These are phyloP conservation scores for Trichocomaceae sp. DNA, from an alignment of 2,329 filamentous ascomycete genomes.

Conservation along the genomic window DNA sequence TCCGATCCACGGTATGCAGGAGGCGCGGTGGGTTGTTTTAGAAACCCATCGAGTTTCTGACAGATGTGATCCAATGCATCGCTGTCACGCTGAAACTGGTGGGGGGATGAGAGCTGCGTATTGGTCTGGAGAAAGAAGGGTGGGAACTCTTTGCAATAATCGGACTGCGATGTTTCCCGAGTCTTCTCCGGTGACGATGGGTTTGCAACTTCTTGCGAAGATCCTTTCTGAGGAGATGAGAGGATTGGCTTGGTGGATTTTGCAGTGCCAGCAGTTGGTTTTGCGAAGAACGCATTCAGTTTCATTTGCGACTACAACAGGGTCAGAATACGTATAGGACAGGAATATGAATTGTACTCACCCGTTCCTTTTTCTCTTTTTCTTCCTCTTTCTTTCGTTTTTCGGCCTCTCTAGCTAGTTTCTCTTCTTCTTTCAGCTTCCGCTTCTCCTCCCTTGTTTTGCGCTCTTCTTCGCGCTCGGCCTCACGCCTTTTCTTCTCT, in stretches of 20 bases:
- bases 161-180: slow-evolving; percentile 32
- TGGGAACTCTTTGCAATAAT: slow-evolving; percentile 67
- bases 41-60: slow-evolving; percentile 41
- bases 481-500: slow-evolving; percentile 41
- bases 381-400: slow-evolving; percentile 44
- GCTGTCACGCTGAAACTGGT: slow-evolving; percentile 52
- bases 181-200: slow-evolving; percentile 10
- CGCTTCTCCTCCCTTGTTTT: slow-evolving; percentile 42
- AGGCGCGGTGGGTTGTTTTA: slow-evolving; percentile 17
- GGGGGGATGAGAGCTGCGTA: slow-evolving; percentile 59
- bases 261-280: slow-evolving; percentile 27
- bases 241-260: slow-evolving; percentile 17
- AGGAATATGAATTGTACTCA: slow-evolving; percentile 21
- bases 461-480: slow-evolving; percentile 42
- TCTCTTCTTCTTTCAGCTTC: slow-evolving; percentile 34
- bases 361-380: slow-evolving; percentile 43
- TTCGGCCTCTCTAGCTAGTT: slow-evolving; percentile 38
- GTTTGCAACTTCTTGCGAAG: slow-evolving; percentile 7
- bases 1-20: slow-evolving; percentile 28
- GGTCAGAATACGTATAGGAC: slow-evolving; percentile 19
- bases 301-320: slow-evolving; percentile 42
- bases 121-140: slow-evolving; percentile 73
- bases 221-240: slow-evolving; percentile 19
- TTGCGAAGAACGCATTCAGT: slow-evolving; percentile 46
- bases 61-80: slow-evolving; percentile 51